Evolutionary conservation across 129 eudicot genomes (phyloP).

Genomic region (Chrysanthemum seticuspe): DNA sequence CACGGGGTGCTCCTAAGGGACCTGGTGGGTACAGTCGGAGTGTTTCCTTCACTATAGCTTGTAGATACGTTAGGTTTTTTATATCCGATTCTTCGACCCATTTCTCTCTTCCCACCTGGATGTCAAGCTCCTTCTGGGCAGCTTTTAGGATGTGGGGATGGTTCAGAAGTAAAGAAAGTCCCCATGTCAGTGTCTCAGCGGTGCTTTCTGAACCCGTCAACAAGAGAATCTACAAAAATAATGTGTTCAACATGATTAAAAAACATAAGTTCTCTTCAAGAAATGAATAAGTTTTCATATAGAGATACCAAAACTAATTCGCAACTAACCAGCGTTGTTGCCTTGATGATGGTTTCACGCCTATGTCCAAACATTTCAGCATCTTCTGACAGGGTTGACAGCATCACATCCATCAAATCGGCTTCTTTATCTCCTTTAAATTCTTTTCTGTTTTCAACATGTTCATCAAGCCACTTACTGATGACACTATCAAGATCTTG

Average conservation of each 20-base stretch:
- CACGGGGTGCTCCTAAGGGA: conserved; percentile 46
- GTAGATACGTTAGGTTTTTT: conserved; percentile 32
- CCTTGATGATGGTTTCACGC: conserved; percentile 44
- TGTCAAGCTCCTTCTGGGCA: conserved; percentile 35
- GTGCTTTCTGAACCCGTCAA: conserved; percentile 57
- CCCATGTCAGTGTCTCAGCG: conserved; percentile 51
- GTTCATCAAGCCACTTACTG: too few relatives aligned
- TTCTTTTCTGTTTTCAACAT: too few relatives aligned
- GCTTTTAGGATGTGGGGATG: conserved; percentile 19
- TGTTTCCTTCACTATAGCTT: conserved; percentile 49
- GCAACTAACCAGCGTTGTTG: conserved; percentile 36
- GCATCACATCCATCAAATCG: conserved; percentile 8
- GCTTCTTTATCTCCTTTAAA: background rate
- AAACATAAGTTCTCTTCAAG: too few relatives aligned
- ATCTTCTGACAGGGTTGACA: conserved; percentile 8
- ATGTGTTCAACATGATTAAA: too few relatives aligned
- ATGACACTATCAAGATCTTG: too few relatives aligned
- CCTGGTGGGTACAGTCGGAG: conserved; percentile 63
- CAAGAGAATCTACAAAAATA: background rate
- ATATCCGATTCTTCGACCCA: conserved; percentile 50
- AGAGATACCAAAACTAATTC: too few relatives aligned
- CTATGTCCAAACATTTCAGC: conserved; percentile 9
- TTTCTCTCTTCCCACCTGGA: conserved; percentile 36
- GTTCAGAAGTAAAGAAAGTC: conserved; percentile 43
- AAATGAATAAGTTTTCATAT: too few relatives aligned